Conservation (phyloP, 768 basidiomycete genomes). For the Boletus reticuloceps region DNA sequence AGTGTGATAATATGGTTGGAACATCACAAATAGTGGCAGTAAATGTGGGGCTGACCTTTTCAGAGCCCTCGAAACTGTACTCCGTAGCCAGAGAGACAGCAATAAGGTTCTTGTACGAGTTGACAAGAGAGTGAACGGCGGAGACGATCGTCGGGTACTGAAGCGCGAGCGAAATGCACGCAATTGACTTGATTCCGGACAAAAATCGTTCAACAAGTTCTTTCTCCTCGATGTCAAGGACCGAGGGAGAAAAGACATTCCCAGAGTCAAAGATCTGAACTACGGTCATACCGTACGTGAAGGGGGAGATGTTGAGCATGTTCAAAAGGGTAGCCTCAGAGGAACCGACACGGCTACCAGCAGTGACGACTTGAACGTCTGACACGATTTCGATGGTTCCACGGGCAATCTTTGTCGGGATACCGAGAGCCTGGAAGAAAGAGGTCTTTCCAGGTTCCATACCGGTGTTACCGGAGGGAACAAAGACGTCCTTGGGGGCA, state of each 20-base stretch:
- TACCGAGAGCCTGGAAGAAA: slow-evolving; percentile 99
- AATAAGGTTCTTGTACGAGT: slow-evolving; percentile 98
- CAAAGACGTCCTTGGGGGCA: slow-evolving; percentile 87
- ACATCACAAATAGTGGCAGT: slow-evolving; percentile 18
- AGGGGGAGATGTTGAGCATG: slow-evolving; percentile 99
- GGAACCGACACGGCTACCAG: slow-evolving; percentile 89
- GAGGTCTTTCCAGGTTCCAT: slow-evolving; percentile 99
- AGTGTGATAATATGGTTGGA: slow-evolving; percentile 53
- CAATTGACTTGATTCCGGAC: slow-evolving; percentile 92
- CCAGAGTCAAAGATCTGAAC: slow-evolving; percentile 95
- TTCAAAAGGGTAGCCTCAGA: slow-evolving; percentile 98
- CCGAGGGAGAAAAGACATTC: slow-evolving; percentile 83
- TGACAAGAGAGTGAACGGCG: slow-evolving; percentile 92
- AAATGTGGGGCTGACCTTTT: slow-evolving; percentile 62
- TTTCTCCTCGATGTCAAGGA: slow-evolving; percentile 91
- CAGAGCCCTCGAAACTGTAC: slow-evolving; percentile 90
- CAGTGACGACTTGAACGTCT: slow-evolving; percentile 92
- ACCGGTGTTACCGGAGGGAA: slow-evolving; percentile 97
- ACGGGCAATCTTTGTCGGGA: slow-evolving; percentile 99
- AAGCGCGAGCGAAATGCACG: slow-evolving; percentile 92
- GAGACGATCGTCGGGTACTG: slow-evolving; percentile 96
- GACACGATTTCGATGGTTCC: slow-evolving; percentile 99
- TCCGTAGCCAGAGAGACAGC: slow-evolving; percentile 88
- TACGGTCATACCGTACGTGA: slow-evolving; percentile 99
- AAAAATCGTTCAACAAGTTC: slow-evolving; percentile 92